Percentiles rank a stretch among this genome's conserved stretches.
Conservation (phyloP, 371 early-diverging fungal genomes). For the Syncephalastrum sp. region DNA sequence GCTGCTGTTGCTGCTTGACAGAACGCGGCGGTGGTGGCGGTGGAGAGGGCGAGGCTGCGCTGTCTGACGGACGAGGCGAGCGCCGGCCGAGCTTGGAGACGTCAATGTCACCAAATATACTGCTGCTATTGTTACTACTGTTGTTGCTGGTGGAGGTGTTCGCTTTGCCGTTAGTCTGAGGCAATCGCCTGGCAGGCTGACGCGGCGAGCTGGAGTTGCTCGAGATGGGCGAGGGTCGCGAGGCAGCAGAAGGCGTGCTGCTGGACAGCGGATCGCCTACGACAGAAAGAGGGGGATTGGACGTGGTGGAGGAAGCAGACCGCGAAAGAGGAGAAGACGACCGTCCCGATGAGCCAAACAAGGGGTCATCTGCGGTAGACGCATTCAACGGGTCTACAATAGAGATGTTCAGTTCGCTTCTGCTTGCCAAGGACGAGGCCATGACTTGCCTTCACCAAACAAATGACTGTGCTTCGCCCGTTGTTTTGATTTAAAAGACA, state of each 20-base stretch:
- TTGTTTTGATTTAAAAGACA: constrained; percentile 48
- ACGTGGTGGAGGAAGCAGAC: constrained; percentile 1
- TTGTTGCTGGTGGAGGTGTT: not conserved
- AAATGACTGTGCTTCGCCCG: constrained; percentile 45
- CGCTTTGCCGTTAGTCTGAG: too few species aligned
- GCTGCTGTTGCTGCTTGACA: constrained; percentile 3
- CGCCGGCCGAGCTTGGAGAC: constrained; percentile 36
- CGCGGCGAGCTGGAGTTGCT: constrained; percentile 13
- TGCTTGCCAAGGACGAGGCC: too few species aligned
- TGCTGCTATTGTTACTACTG: constrained; percentile 23
- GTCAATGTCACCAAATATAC: constrained; percentile 50
- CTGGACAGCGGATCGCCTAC: too few species aligned
- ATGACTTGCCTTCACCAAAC: constrained; percentile 45
- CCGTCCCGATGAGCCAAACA: constrained; percentile 13
- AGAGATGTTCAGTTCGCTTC: too few species aligned
- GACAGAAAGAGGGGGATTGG: too few species aligned
- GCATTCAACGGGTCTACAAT: constrained; percentile 38
- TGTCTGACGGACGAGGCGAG: constrained; percentile 1
- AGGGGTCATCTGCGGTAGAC: constrained; percentile 30
- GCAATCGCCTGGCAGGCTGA: constrained; percentile 9
- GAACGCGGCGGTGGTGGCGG: constrained; percentile 5
- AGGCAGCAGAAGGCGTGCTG: too few species aligned
- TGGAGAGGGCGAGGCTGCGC: constrained; percentile 11
- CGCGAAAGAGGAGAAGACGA: constrained; percentile 1
- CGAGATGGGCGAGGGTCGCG: constrained; percentile 1